These are phyloP conservation scores for Meredithiella fracta DNA, from an alignment of 2,329 filamentous ascomycete genomes.

Conservation along the genomic window DNA sequence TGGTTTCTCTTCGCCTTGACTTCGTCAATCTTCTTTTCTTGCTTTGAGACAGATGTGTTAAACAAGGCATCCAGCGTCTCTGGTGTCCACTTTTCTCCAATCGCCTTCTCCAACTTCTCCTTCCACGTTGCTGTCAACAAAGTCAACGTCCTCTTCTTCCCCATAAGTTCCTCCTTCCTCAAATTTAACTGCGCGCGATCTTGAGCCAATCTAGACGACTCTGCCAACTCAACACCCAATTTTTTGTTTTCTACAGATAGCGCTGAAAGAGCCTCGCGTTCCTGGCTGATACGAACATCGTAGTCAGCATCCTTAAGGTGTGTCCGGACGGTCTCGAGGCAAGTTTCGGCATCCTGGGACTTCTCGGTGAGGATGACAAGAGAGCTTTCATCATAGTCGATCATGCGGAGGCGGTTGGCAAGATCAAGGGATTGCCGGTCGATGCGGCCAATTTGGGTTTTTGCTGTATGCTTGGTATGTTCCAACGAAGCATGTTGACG, in stretches of 20 bases:
- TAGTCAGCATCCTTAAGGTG: conserved; percentile 47
- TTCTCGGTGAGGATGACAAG: conserved; percentile 62
- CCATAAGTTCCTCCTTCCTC: conserved; percentile 61
- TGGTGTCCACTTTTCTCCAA: conserved; percentile 52
- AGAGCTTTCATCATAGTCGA: conserved; percentile 72
- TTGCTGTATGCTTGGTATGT: conserved; percentile 59
- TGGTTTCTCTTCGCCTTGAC: conserved; percentile 56
- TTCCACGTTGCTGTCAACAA: conserved; percentile 63
- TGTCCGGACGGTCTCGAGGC: conserved; percentile 44
- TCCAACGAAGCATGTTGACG: conserved; percentile 54
- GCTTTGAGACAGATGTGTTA: conserved; percentile 43
- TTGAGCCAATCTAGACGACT: conserved; percentile 63
- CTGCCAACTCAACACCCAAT: conserved; percentile 64
- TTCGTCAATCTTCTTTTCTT: conserved; percentile 40
- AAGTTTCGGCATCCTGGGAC: conserved; percentile 49
- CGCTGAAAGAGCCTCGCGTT: conserved; percentile 47
- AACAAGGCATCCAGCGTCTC: conserved; percentile 55
- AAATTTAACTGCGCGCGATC: conserved; percentile 74
- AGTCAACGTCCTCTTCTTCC: conserved; percentile 56
- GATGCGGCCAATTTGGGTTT: conserved; percentile 54
- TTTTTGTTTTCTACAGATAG: conserved; percentile 57
- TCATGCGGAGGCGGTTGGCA: conserved; percentile 52
- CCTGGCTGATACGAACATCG: conserved; percentile 52
- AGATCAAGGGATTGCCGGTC: conserved; percentile 51
- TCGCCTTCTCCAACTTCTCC: conserved; percentile 46